These are phyloP conservation scores for Aspergillus nidulans DNA, from an alignment of 495 filamentous ascomycete species.

Conservation along the genomic window DNA sequence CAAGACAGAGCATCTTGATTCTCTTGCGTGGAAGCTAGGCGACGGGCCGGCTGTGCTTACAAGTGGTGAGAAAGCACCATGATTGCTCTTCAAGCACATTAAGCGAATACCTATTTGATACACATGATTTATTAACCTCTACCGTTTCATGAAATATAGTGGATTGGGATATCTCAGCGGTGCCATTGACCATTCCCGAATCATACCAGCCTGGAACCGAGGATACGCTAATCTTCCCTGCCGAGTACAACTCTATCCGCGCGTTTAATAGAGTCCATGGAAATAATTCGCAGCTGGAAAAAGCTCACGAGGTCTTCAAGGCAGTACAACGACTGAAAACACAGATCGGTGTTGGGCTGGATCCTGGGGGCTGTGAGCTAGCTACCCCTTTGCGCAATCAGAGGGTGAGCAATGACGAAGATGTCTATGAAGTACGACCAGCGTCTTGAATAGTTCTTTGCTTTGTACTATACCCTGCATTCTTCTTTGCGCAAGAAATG, in stretches of 20 bases:
- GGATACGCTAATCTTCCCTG: constrained; percentile 36
- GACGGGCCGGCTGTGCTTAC: constrained; percentile 55
- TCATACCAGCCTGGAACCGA: constrained; percentile 16
- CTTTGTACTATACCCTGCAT: not conserved
- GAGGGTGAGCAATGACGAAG: constrained; percentile 41
- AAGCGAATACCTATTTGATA: constrained; percentile 5
- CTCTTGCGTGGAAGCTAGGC: constrained; percentile 59
- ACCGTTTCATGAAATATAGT: constrained; percentile 13
- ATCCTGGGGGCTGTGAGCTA: constrained; percentile 38
- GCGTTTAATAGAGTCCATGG: constrained; percentile 38
- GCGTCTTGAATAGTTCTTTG: constrained; percentile 9
- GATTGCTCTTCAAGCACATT: constrained; percentile 14
- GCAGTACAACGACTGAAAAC: constrained; percentile 42
- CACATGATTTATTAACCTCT: constrained; percentile 17
- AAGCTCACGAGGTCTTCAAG: constrained; percentile 35
- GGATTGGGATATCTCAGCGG: constrained; percentile 6
- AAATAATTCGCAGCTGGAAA: constrained; percentile 31
- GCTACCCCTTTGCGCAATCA: constrained; percentile 17
- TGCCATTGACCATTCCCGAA: constrained; percentile 22
- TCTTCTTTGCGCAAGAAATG: not conserved
- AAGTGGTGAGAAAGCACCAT: constrained; percentile 42
- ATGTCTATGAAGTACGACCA: constrained; percentile 31
- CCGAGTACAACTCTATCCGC: constrained; percentile 26
- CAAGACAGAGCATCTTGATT: constrained; percentile 52
- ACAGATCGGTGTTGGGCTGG: constrained; percentile 44